phyloP scores from a whole-genome alignment of 441 rosid genomes.

The Codiaeum variegatum region DNA sequence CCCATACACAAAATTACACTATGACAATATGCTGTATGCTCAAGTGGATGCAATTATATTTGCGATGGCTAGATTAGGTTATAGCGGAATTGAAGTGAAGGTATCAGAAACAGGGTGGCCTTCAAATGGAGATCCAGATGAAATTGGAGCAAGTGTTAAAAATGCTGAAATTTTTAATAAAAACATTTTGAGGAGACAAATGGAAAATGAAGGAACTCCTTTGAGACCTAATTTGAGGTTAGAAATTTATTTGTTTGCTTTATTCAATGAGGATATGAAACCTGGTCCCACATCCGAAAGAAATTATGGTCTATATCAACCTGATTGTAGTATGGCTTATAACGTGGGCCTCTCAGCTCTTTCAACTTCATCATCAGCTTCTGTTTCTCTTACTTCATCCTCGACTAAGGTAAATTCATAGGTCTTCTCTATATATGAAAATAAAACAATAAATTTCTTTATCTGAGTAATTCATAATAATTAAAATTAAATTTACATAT shows the following conservation, averaged over 20 bases:
- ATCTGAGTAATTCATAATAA: no score
- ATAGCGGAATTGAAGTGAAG: constrained; percentile 43
- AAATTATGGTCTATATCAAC: constrained; percentile 74
- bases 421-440: background rate
- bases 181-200: constrained; percentile 46
- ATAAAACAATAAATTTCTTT: no score
- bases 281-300: constrained; percentile 79
- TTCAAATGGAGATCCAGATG: constrained; percentile 60
- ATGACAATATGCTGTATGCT: constrained; percentile 83
- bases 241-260: constrained; percentile 63
- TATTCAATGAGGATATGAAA: constrained; percentile 75
- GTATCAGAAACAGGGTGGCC: constrained; percentile 94
- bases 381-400: constrained; percentile 72
- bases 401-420: constrained; percentile 67
- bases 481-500: background rate
- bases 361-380: constrained; percentile 42
- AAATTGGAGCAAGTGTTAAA: constrained; percentile 58
- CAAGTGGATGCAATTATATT: constrained; percentile 73
- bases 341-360: constrained; percentile 74
- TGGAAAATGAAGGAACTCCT: constrained; percentile 59
- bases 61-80: constrained; percentile 62
- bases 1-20: constrained; percentile 53
- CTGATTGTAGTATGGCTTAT: constrained; percentile 72
- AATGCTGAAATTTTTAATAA: constrained; percentile 62
- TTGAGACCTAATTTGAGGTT: constrained; percentile 48